Percentiles rank a stretch among this genome's conserved stretches.
These are phyloP conservation scores for Onygena corvina DNA, from an alignment of 2,329 filamentous ascomycete genomes.

Conservation along the genomic window DNA sequence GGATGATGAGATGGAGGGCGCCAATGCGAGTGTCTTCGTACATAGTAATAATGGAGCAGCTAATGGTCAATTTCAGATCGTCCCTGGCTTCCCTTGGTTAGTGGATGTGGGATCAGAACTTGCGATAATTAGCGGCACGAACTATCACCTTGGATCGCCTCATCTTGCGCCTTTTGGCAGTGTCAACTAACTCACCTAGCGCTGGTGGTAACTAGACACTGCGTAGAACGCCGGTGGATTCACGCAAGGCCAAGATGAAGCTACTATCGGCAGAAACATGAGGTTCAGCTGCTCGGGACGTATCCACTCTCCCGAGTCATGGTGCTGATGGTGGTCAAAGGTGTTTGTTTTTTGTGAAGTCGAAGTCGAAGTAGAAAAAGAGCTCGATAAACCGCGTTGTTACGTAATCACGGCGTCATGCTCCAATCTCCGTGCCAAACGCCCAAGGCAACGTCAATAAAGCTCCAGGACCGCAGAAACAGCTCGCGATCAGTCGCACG, in stretches of 20 bases:
- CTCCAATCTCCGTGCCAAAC: not conserved
- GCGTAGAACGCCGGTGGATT: slow-evolving; percentile 1
- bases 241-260: no score
- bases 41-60: no score
- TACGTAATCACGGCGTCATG: not conserved
- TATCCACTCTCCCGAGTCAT: not conserved
- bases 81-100: not conserved
- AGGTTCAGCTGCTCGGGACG: not conserved
- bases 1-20: not conserved
- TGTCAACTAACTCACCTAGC: slow-evolving; percentile 1
- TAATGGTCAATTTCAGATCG: not conserved
- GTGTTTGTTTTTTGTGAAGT: not conserved
- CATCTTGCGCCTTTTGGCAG: not conserved
- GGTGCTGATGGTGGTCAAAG: not conserved
- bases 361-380: slow-evolving; percentile 2
- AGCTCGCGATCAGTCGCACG: not conserved
- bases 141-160: slow-evolving; percentile 4
- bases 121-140: not conserved
- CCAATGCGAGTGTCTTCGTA: no score
- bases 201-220: not conserved
- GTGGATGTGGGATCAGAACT: not conserved
- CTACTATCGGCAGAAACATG: no score
- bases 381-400: not conserved
- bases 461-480: not conserved
- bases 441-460: slow-evolving; percentile 1